Base-by-base conservation (phyloP, 148 eudicot species). In the Fagopyrum homotropicum region DNA sequence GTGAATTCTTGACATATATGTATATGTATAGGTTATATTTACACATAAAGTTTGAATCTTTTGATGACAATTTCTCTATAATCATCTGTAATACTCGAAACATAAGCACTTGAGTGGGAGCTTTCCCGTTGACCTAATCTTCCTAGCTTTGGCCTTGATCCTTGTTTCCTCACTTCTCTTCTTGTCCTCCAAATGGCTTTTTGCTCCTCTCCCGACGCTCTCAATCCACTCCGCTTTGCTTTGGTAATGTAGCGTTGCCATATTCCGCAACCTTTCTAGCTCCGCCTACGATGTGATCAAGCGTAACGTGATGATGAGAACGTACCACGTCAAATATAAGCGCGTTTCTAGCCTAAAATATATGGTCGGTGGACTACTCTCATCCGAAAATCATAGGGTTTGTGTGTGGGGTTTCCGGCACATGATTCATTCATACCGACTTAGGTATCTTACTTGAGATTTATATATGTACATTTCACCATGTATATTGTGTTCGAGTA, bases 201-300 rank as follows among this genome's bases (percentile, higher is more conserved):
- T 85, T 17, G 94, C 89, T 79, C 89, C 94, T 54, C 22, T 78
- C 4, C 88, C 91, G 51, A 86, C 78, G 40, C 77, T 73, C 66
- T 93, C 85, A 2, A 93, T 86, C 79, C 83, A 79, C 7, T 88
- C 86, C 26, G 85, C 45, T 77, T 91, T 88, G 76, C 77, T 84
- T 44, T 78, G 75, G 73, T 89, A 91, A 82, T 88, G 97, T 43
- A 79, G 84, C 50, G 80, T 64, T 75, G 83, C 84, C 45, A 80
- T 46, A 52, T 85, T 83, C 76, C 52, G 88, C 81, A 82, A 78
- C 45, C 79, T 80, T 73, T 91, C 98, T 79, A 89, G 5, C 59
- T 88, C 89, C 9, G 73, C 81, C 98, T 93, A 35, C 40, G 85
- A 26, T 75, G 2, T 79, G 74, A 26, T 61, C 26, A 22, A 22